Percentiles rank a stretch among this genome's conserved stretches.
These are phyloP conservation scores for Vanilla planifolia DNA, from an alignment of 106 monocot species.

Conservation along the genomic window DNA sequence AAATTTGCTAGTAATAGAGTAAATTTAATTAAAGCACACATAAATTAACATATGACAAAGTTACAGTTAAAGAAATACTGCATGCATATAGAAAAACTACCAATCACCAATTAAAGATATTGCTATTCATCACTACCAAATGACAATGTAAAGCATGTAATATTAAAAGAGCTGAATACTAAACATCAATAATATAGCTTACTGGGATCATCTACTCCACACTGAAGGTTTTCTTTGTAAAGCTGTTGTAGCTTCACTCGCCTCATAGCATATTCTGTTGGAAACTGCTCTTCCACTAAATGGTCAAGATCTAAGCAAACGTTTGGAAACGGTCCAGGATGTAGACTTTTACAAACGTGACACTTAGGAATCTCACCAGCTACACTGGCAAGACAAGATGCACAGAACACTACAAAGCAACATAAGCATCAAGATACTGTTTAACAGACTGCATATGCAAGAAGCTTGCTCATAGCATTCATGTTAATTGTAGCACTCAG, in stretches of 20 bases:
- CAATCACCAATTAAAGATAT: background rate
- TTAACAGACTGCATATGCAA: background rate
- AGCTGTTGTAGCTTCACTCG: slow-evolving; percentile 12
- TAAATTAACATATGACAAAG: too few species aligned
- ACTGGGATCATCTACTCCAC: slow-evolving; percentile 33
- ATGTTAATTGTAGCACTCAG: slow-evolving; percentile 1
- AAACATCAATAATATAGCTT: slow-evolving; percentile 18
- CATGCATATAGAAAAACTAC: background rate
- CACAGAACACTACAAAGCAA: slow-evolving; percentile 43
- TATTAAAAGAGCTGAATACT: background rate
- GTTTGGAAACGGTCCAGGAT: slow-evolving; percentile 57
- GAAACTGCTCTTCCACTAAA: slow-evolving; percentile 53
- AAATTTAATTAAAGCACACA: too few species aligned
- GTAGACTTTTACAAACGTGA: slow-evolving; percentile 32
- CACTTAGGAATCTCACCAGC: slow-evolving; percentile 25
- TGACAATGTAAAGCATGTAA: background rate
- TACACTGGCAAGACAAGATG: slow-evolving; percentile 26
- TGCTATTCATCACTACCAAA: background rate
- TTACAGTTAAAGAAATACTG: background rate
- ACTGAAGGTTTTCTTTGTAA: slow-evolving; percentile 9
- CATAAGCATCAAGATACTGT: background rate
- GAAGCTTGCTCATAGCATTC: background rate
- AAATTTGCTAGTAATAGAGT: too few species aligned
- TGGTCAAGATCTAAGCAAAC: slow-evolving; percentile 58
- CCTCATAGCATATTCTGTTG: slow-evolving; percentile 36